phyloP scores from a whole-genome alignment of 352 stramenopile species.

The Phytophthora idaei region DNA sequence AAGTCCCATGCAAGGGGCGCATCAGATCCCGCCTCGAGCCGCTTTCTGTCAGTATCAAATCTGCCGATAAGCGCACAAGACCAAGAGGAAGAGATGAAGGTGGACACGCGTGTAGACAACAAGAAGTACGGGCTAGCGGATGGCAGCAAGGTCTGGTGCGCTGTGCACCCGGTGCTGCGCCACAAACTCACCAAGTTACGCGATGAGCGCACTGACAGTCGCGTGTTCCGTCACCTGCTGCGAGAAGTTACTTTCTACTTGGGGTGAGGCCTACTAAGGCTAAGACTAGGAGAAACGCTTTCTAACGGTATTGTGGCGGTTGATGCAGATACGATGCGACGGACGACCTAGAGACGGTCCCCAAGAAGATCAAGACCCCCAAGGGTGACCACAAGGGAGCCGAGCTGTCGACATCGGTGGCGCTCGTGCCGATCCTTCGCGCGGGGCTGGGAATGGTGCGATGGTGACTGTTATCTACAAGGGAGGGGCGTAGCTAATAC shows the following conservation, averaged over 20 bases:
- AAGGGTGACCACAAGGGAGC: constrained; percentile 77
- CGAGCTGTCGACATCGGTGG: constrained; percentile 92
- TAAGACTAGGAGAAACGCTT: background rate
- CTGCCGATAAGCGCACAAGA: constrained; percentile 19
- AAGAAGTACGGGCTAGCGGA: constrained; percentile 63
- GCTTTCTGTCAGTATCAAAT: constrained; percentile 27
- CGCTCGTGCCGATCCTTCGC: constrained; percentile 97
- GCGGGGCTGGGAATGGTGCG: constrained; percentile 89
- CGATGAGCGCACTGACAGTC: constrained; percentile 92
- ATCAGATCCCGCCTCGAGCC: background rate
- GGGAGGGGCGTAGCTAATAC: background rate
- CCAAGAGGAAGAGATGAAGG: constrained; percentile 50
- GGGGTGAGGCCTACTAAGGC: constrained; percentile 73
- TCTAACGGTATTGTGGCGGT: background rate
- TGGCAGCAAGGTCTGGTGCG: constrained; percentile 83
- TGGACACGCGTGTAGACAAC: constrained; percentile 69
- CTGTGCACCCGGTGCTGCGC: constrained; percentile 90
- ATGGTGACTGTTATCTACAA: background rate
- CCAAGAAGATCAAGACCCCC: constrained; percentile 84
- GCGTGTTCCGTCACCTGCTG: constrained; percentile 95
- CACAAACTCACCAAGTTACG: constrained; percentile 98
- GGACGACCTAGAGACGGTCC: constrained; percentile 62
- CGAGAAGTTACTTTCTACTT: constrained; percentile 98
- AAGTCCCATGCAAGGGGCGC: constrained; percentile 11
- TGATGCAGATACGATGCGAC: constrained; percentile 79